Evolutionary conservation across 768 basidiomycete genomes (phyloP), one percentile per base, ranked within the genome.

Genomic region (Lentinus tigrinus): DNA sequence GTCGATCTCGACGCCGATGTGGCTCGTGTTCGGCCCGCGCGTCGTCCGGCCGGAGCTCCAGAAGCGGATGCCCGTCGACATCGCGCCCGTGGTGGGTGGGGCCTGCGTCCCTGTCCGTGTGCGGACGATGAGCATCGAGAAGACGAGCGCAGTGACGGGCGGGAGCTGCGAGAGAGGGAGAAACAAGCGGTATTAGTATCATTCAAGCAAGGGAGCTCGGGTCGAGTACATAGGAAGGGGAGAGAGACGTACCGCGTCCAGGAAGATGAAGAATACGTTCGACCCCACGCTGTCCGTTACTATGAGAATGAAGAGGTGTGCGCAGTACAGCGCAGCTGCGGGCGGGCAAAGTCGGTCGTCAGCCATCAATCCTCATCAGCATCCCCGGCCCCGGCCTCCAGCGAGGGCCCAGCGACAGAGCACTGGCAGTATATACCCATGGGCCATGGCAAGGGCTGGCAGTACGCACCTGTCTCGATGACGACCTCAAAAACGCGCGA

Each of bases 271-370:
- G 38, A 52, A 52, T 1, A 42, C 39, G 40, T 39, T 39, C 38
- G 38, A 40, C 13, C 39, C 52, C 5, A 28, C 17, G 39, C n/a
- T 42, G 24, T 42, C 36, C 9, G 36, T 42, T 9, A 52, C 38
- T 10, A 58, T 58, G 43, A 58, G 57, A 16, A 46, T 28, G 26
- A 58, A 34, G 10, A 58, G 43, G 27, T 52, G 50, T 1, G 57
- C 57, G 36, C 50, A 52, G 57, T 58, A 58, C 17, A 51, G 26
- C n/a, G 50, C 42, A 17, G 57, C 57, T 58, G 31, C 17, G n/a
- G n/a, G n/a, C n/a, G n/a, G 1, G 10, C 23, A 23, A 14, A 17
- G 8, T 46, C n/a, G n/a, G n/a, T n/a, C n/a, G n/a, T n/a, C n/a
- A n/a, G n/a, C n/a, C n/a, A n/a, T n/a, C n/a, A 5, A 37, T 1